phyloP scores from a whole-genome alignment of 805 yeast species.

The Starmera caribaea region DNA sequence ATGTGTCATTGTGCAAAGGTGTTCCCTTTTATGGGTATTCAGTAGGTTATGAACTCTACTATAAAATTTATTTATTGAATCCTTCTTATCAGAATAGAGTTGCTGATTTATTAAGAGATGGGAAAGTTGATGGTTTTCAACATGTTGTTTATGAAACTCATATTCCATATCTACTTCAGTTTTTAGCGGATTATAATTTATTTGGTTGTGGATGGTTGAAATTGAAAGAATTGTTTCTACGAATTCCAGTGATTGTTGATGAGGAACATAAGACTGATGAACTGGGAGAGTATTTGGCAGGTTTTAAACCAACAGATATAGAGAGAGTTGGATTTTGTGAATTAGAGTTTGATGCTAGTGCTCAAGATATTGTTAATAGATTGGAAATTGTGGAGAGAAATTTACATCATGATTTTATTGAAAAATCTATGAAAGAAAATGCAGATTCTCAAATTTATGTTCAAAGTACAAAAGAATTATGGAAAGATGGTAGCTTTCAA shows the following conservation, averaged over 20 bases:
- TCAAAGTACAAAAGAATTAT: constrained; percentile 43
- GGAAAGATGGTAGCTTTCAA: constrained; percentile 48
- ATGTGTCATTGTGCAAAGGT: constrained; percentile 58
- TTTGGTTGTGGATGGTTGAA: constrained; percentile 78
- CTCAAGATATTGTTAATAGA: constrained; percentile 54
- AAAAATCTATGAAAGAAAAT: constrained; percentile 14
- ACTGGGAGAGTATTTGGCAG: constrained; percentile 23
- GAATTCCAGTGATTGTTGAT: constrained; percentile 42
- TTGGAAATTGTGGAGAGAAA: constrained; percentile 30
- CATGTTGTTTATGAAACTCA: constrained; percentile 69
- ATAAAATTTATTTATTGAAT: constrained; percentile 59
- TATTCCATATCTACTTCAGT: constrained; percentile 67
- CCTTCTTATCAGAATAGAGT: constrained; percentile 52
- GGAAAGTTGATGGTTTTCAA: constrained; percentile 25
- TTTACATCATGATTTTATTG: constrained; percentile 42
- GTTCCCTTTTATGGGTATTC: constrained; percentile 80
- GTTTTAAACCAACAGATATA: constrained; percentile 14
- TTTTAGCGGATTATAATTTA: constrained; percentile 72
- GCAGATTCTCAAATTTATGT: constrained; percentile 18
- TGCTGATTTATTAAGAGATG: constrained; percentile 37
- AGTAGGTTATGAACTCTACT: constrained; percentile 50
- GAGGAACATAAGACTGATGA: constrained; percentile 21
- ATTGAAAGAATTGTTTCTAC: constrained; percentile 35
- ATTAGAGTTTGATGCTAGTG: constrained; percentile 63
- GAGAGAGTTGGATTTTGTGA: constrained; percentile 53